Evolutionary conservation across 148 eudicot genomes (phyloP).

Genomic region (Dianthus caryophyllus): DNA sequence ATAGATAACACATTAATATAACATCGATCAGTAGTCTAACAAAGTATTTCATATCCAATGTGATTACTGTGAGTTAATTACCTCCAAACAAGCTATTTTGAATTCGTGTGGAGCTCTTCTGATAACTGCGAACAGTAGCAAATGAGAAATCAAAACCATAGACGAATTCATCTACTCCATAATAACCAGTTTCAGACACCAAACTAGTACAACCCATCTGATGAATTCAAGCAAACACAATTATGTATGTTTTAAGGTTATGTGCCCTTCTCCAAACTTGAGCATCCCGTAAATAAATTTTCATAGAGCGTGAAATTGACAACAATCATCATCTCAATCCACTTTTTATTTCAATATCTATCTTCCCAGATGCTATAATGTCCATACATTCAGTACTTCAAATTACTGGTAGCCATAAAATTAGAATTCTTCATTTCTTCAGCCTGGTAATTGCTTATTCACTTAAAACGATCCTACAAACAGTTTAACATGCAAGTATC

Average conservation of each 20-base stretch:
- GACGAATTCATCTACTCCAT: not conserved
- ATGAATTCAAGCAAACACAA: not conserved
- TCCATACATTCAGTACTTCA: not conserved
- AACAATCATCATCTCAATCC: not conserved
- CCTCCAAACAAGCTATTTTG: conserved; percentile 99
- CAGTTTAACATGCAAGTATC: no score
- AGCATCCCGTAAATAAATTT: not conserved
- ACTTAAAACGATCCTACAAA: conserved; percentile 3
- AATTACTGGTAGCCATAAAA: no score
- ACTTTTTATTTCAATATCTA: not conserved
- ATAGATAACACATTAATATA: not conserved
- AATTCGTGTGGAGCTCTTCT: conserved; percentile 99
- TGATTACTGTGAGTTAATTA: conserved; percentile 18
- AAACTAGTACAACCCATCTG: not conserved
- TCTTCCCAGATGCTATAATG: not conserved
- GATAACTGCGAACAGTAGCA: conserved; percentile 55
- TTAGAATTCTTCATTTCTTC: not conserved
- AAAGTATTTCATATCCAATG: not conserved
- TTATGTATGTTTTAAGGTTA: not conserved
- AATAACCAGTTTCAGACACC: no score
- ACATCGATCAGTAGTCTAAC: not conserved
- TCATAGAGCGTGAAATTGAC: not conserved
- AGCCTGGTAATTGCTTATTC: not conserved
- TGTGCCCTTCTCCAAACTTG: not conserved
- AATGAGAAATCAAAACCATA: conserved; percentile 2